Percentiles rank a stretch among this genome's conserved stretches.
Conservation (phyloP, 176 grass and related monocot species). For the Rhipidocladum racemiflorum region DNA sequence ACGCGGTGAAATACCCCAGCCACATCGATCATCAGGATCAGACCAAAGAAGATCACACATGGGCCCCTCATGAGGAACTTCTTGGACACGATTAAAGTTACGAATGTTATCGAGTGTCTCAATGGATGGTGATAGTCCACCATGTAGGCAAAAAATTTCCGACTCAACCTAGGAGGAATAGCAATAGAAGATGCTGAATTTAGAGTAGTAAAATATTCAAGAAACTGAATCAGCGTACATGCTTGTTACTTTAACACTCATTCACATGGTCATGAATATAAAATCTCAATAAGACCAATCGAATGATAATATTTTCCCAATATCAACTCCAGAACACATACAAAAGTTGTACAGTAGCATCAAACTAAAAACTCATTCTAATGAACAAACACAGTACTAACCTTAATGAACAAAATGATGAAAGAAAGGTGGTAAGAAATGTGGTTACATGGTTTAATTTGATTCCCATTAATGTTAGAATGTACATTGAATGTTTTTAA, state of each 20-base stretch:
- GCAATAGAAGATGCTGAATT: background rate
- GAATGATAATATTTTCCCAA: background rate
- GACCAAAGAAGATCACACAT: conserved; percentile 84
- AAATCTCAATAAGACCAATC: background rate
- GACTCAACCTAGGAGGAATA: conserved; percentile 47
- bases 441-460: background rate
- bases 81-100: conserved; percentile 67
- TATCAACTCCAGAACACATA: background rate
- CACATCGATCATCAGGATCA: conserved; percentile 65
- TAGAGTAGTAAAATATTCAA: background rate
- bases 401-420: background rate
- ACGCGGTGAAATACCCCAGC: conserved; percentile 73
- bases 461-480: background rate
- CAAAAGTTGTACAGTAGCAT: background rate
- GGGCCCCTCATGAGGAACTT: conserved; percentile 66
- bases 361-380: background rate
- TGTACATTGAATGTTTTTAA: background rate
- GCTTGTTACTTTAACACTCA: background rate
- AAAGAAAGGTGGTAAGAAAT: background rate
- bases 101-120: conserved; percentile 68
- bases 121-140: conserved; percentile 62
- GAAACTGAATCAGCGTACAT: background rate
- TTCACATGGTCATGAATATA: background rate
- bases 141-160: conserved; percentile 73
- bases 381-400: background rate